Conservation (phyloP, 2,329 filamentous ascomycete species). For the Fusarium decemcellulare region DNA sequence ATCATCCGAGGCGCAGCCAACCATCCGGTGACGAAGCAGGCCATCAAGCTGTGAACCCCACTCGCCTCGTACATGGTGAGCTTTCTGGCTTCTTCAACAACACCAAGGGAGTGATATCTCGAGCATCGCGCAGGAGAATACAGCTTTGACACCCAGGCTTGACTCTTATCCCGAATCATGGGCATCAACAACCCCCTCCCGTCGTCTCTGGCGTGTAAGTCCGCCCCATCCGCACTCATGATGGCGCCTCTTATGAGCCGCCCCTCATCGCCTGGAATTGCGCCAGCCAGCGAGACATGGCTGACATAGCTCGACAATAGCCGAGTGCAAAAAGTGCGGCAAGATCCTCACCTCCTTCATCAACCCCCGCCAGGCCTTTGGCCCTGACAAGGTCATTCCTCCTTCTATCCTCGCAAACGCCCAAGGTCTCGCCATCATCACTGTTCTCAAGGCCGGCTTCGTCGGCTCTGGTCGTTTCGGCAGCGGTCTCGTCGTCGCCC, state of each 20-base stretch:
- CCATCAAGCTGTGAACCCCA: conserved; percentile 39
- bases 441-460: conserved; percentile 89
- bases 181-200: conserved; percentile 77
- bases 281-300: conserved; percentile 20
- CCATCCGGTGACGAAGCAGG: conserved; percentile 39
- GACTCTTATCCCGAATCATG: conserved; percentile 56
- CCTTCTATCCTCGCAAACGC: conserved; percentile 90
- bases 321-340: conserved; percentile 97
- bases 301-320: conserved; percentile 61
- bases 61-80: conserved; percentile 28
- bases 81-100: conserved; percentile 36
- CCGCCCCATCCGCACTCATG: conserved; percentile 23
- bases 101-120: not conserved
- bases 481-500: conserved; percentile 85
- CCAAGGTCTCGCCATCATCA: conserved; percentile 91
- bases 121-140: conserved; percentile 1
- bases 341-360: conserved; percentile 97
- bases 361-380: conserved; percentile 92
- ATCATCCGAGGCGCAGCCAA: conserved; percentile 38
- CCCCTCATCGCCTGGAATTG: conserved; percentile 28
- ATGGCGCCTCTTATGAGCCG: conserved; percentile 38
- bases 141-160: not conserved
- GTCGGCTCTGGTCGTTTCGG: conserved; percentile 86
- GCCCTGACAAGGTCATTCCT: conserved; percentile 97
- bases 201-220: conserved; percentile 78